Evolutionary conservation across 148 eudicot species (phyloP), one percentile per base, ranked within the genome.

Genomic region (Rhododendron vialii): DNA sequence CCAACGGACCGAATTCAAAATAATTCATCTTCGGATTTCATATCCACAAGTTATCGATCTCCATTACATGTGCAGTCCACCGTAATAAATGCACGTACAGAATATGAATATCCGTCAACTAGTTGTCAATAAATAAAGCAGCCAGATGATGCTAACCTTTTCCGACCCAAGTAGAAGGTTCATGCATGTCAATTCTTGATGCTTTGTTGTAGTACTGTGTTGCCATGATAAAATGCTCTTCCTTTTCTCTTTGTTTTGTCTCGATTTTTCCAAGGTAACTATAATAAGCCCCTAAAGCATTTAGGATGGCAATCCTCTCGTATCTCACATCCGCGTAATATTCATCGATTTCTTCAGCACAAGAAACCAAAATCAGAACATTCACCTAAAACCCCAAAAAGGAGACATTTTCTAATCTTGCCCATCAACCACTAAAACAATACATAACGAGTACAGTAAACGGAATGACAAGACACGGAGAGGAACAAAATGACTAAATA

Each of bases 101-200:
- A 15, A 47, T 28, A 73, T 2, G 41, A 13, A 26, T 67, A 45
- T 43, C 26, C 9, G 9, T 69, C 78, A 48, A 84, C 3, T 8
- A 71, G 30, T 22, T 33, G 65, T 76, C 4, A 22, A 65, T n/a
- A 71, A 63, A 13, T 6, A 26, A 45, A 38, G 59, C 38, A 74
- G 43, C 38, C 10, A 14, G 69, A 28, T 77, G 41, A 61, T 50
- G 61, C 69, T 89, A 80, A 94, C 99, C 98, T 93, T 95, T 97
- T 77, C 98, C 99, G 86, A 95, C 93, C 99, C 98, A 94, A n/a
- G 98, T 93, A 89, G 99, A 97, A 30, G 98, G 94, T 88, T 95
- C 98, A 50, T 94, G 98, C 95, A 94, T 92, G 90, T 95, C 99
- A 86, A 97, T 93, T 89, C 95, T 90, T 35, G 98, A 93, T 8